Evolutionary conservation across 805 yeast species (phyloP).

Genomic region (Debaryomyces prosopidis): DNA sequence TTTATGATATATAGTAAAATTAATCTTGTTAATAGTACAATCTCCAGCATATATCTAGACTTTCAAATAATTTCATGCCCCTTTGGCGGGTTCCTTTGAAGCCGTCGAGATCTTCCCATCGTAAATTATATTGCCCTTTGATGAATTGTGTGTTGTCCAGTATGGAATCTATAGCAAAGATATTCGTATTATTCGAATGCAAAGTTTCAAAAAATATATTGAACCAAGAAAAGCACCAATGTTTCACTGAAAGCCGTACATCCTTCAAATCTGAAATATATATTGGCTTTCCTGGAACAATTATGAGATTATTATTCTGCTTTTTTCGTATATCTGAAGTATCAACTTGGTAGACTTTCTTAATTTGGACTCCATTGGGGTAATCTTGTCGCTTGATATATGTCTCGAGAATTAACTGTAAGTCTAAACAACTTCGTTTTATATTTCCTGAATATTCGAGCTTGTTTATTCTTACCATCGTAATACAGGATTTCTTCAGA

Average conservation of each 20-base stretch:
- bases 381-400: constrained; percentile 1
- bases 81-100: constrained; percentile 56
- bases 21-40: constrained; percentile 2
- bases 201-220: constrained; percentile 13
- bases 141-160: not conserved
- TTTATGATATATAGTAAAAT: not conserved
- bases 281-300: constrained; percentile 3
- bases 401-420: constrained; percentile 6
- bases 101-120: constrained; percentile 61
- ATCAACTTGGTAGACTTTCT: constrained; percentile 1
- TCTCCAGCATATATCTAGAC: constrained; percentile 42
- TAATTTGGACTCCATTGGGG: constrained; percentile 5
- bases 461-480: constrained; percentile 14
- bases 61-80: constrained; percentile 56
- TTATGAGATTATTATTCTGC: not conserved
- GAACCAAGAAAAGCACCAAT: constrained; percentile 30
- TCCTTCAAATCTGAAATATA: constrained; percentile 11
- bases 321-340: not conserved
- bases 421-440: constrained; percentile 4
- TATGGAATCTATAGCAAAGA: not conserved
- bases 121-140: not conserved
- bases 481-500: constrained; percentile 8
- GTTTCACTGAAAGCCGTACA: constrained; percentile 14
- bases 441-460: constrained; percentile 7
- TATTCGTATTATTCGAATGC: not conserved